Evolutionary conservation across 163 green algal genomes (phyloP).

Genomic region (Scenedesmus sp.): DNA sequence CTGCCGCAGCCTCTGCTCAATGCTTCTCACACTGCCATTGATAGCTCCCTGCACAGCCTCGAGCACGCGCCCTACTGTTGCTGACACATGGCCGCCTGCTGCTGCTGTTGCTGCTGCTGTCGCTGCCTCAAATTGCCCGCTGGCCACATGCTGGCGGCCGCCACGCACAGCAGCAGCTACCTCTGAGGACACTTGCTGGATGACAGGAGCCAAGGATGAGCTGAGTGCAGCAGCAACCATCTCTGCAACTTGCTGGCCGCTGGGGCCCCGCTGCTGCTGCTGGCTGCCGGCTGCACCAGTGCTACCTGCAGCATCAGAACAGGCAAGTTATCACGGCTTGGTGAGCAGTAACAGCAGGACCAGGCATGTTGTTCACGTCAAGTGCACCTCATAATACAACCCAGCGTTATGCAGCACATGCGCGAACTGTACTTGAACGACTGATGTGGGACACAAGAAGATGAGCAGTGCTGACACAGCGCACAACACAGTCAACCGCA

Average conservation of each 20-base stretch:
- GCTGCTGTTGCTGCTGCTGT: slow-evolving; percentile 11
- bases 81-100: background rate
- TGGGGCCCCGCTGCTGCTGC: slow-evolving; percentile 1
- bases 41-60: slow-evolving; percentile 7
- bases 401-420: too few species aligned
- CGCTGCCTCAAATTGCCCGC: slow-evolving; percentile 24
- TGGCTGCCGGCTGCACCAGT: slow-evolving; percentile 29
- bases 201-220: slow-evolving; percentile 35
- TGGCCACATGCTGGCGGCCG: background rate
- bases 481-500: background rate
- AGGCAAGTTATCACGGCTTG: too few species aligned
- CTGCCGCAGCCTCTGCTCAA: slow-evolving; percentile 46
- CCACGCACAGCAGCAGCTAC: slow-evolving; percentile 27
- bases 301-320: too few species aligned
- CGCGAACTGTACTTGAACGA: too few species aligned
- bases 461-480: background rate
- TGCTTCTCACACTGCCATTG: slow-evolving; percentile 24
- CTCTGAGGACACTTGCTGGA: slow-evolving; percentile 16
- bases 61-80: slow-evolving; percentile 28
- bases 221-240: slow-evolving; percentile 43
- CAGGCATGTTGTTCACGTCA: too few species aligned
- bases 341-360: too few species aligned
- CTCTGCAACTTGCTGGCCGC: slow-evolving; percentile 23
- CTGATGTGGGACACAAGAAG: background rate
- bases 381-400: too few species aligned